Evolutionary conservation across 2,329 filamentous ascomycete genomes (phyloP), one percentile per base, ranked within the genome.

Genomic region (Sclerotinia nivalis): DNA sequence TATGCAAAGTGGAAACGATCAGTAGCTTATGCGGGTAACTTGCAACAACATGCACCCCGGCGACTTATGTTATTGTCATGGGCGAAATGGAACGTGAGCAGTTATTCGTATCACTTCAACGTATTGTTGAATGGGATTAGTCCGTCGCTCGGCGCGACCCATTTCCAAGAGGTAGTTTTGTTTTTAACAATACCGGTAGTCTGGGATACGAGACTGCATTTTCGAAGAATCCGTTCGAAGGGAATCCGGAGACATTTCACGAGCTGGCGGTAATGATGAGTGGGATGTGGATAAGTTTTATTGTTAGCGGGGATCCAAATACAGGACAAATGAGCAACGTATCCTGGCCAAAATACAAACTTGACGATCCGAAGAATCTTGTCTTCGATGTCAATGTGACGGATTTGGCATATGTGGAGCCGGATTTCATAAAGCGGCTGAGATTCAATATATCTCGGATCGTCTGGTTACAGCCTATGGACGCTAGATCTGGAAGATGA

Each of bases 41-140:
- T 81, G 1, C 76, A 80, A 64, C 85, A 89, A 79, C 85, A 87
- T 70, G 87, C 85, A 7, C 82, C 84, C 45, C 83, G 87, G 1
- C 83, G 88, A 4, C 80, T 83, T 31, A 83, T 85, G 7, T 85
- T 83, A 71, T 80, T 86, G 73, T 80, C 81, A 1, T 89, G 86
- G 84, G 80, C 85, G 10, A 78, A 80, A 4, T 76, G 81, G 34
- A 81, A 81, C 13, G 75, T 86, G 0, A 78, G 83, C 9, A 85
- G 85, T 13, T 90, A 86, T 78, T 84, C 83, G 74, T 90, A 89
- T 79, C 84, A 86, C 60, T 90, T 90, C 81, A 87, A 90, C 75
- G 86, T 86, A 12, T 78, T 84, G 22, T 79, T 83, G 0, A 80
- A 82, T 4, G 84, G 85, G 13, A 73, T 83, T 1, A 77, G 81